These are phyloP conservation scores for Corylus heterophylla DNA, from an alignment of 306 rosid species.

Conservation along the genomic window DNA sequence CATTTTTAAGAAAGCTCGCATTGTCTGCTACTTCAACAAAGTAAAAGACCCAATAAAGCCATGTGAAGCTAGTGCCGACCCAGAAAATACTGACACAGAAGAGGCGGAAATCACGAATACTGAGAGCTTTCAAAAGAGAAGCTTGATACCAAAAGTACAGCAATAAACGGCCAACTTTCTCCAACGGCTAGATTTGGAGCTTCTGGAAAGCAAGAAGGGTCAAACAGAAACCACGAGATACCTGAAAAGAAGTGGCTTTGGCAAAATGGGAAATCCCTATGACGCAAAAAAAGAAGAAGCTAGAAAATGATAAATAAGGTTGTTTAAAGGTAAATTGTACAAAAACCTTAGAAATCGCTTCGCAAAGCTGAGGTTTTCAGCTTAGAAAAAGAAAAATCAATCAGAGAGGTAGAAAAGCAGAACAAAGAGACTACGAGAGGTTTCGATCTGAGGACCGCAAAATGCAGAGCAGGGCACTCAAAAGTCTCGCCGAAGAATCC, in stretches of 20 bases:
- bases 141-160: background rate
- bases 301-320: background rate
- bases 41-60: constrained; percentile 37
- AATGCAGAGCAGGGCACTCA: constrained; percentile 21
- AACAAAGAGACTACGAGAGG: constrained; percentile 12
- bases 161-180: background rate
- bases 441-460: constrained; percentile 24
- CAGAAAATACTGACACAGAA: background rate
- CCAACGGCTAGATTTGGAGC: constrained; percentile 51
- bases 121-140: constrained; percentile 14
- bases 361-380: background rate
- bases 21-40: constrained; percentile 25
- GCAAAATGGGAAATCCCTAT: constrained; percentile 14
- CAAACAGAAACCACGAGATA: constrained; percentile 3
- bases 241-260: constrained; percentile 1
- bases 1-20: constrained; percentile 48
- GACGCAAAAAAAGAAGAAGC: constrained; percentile 1
- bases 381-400: constrained; percentile 13
- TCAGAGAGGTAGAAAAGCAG: constrained; percentile 8
- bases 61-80: constrained; percentile 36
- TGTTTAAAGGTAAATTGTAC: constrained; percentile 7
- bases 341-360: constrained; percentile 40
- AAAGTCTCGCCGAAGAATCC: constrained; percentile 10
- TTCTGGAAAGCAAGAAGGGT: constrained; percentile 10
- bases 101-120: background rate